Evolutionary conservation across 2,329 filamentous ascomycete species (phyloP).

Genomic region (Dactylellina drechsleri): DNA sequence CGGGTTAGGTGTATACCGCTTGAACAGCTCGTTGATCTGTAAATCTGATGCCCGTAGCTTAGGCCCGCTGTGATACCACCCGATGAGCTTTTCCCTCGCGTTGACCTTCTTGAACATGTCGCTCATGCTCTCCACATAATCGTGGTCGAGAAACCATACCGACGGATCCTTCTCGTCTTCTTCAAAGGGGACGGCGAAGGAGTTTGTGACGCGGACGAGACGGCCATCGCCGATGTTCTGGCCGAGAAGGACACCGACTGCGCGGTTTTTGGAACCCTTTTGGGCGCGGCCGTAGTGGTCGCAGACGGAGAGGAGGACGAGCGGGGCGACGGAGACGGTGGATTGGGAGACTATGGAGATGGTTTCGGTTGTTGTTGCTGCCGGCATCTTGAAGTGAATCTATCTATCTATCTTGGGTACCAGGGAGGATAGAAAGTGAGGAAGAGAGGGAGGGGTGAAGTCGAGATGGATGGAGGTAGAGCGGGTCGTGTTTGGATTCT

Average conservation of each 20-base stretch:
- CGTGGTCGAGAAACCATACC: conserved; percentile 99
- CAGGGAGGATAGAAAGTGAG: background rate
- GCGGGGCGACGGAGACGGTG: conserved; percentile 94
- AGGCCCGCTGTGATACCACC: conserved; percentile 98
- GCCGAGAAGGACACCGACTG: conserved; percentile 92
- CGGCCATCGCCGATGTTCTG: conserved; percentile 91
- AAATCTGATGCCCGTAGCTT: conserved; percentile 96
- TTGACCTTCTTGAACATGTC: conserved; percentile 99
- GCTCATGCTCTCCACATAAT: conserved; percentile 99
- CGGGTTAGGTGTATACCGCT: conserved; percentile 96
- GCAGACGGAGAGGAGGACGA: conserved; percentile 96
- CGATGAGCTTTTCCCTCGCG: conserved; percentile 96
- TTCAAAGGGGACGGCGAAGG: conserved; percentile 98
- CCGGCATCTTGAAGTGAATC: conserved; percentile 37
- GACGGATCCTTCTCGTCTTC: conserved; percentile 98
- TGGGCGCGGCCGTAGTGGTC: conserved; percentile 97
- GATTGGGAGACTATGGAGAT: conserved; percentile 53
- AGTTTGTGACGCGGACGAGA: conserved; percentile 91
- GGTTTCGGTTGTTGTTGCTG: conserved; percentile 51
- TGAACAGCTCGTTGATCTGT: conserved; percentile 99
- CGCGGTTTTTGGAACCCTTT: conserved; percentile 86
- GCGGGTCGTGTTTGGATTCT: conserved; percentile 8
- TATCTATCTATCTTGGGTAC: background rate
- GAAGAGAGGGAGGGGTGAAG: background rate
- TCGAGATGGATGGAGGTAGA: conserved; percentile 3